A percentile compares a stretch with the other conserved stretches of the same genome.
Conservation (phyloP, 768 basidiomycete species). For the Flagelloscypha sp. region DNA sequence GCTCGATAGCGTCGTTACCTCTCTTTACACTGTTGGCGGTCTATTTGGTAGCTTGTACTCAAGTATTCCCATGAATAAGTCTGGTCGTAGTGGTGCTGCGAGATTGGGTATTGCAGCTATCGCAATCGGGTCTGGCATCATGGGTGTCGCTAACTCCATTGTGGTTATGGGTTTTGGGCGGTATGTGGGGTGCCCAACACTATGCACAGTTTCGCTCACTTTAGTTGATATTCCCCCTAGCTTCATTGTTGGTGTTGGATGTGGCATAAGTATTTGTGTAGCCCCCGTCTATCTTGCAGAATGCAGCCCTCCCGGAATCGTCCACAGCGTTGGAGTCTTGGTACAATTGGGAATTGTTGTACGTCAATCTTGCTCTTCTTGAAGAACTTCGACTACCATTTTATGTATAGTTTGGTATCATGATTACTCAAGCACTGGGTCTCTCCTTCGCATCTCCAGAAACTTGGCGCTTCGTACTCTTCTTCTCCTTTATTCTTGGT, state of each 20-base stretch:
- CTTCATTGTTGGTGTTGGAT: constrained; percentile 58
- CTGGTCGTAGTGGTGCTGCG: constrained; percentile 64
- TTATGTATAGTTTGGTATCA: constrained; percentile 80
- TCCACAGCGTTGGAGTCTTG: constrained; percentile 69
- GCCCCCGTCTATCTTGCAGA: constrained; percentile 81
- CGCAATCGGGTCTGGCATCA: constrained; percentile 53
- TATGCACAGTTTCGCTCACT: constrained; percentile 2
- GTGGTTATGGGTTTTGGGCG: constrained; percentile 55
- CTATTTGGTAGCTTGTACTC: constrained; percentile 67
- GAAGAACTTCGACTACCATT: too few relatives aligned
- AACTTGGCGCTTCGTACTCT: constrained; percentile 63
- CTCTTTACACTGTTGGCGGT: constrained; percentile 84
- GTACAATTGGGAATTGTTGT: constrained; percentile 79
- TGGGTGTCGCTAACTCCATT: constrained; percentile 54
- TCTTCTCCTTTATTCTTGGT: constrained; percentile 51
- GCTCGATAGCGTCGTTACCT: constrained; percentile 80
- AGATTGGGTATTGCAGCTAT: constrained; percentile 49
- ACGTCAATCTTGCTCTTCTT: too few relatives aligned
- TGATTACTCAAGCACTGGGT: constrained; percentile 77
- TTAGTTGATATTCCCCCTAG: constrained; percentile 27
- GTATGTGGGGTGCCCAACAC: constrained; percentile 24
- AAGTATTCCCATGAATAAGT: constrained; percentile 59
- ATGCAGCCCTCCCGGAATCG: constrained; percentile 70
- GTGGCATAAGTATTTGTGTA: constrained; percentile 70
- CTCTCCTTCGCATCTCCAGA: constrained; percentile 60